Percentiles rank a stretch among this genome's conserved stretches.
These are phyloP conservation scores for Debaryomyces subglobosus DNA, from an alignment of 1,139 yeast genomes.

Conservation along the genomic window DNA sequence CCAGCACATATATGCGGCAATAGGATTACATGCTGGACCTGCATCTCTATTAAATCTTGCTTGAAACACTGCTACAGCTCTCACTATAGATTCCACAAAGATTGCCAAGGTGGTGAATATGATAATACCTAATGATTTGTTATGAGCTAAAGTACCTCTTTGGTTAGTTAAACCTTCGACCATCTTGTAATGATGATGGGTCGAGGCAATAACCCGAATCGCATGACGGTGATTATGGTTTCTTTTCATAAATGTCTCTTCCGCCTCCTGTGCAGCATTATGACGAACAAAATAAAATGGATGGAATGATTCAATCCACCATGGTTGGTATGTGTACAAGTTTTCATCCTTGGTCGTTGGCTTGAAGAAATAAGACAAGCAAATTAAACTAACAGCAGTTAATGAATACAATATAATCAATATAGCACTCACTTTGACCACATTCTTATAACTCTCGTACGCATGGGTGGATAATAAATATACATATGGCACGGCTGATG, in stretches of 20 bases:
- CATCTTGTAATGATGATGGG: slow-evolving; percentile 44
- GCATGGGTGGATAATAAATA: slow-evolving; percentile 28
- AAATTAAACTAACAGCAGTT: slow-evolving; percentile 39
- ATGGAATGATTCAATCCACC: slow-evolving; percentile 50
- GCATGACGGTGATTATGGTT: slow-evolving; percentile 49
- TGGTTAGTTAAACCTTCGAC: slow-evolving; percentile 46
- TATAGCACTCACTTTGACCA: slow-evolving; percentile 35
- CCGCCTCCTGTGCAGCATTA: slow-evolving; percentile 44
- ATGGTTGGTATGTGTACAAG: slow-evolving; percentile 48
- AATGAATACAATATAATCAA: slow-evolving; percentile 38
- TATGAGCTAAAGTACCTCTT: slow-evolving; percentile 44
- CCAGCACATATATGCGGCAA: slow-evolving; percentile 43
- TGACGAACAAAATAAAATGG: slow-evolving; percentile 46
- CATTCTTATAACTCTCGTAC: slow-evolving; percentile 28
- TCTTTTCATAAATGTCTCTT: slow-evolving; percentile 46
- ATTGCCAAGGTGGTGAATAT: slow-evolving; percentile 37
- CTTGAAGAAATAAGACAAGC: slow-evolving; percentile 43
- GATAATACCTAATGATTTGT: slow-evolving; percentile 36
- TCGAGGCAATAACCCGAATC: slow-evolving; percentile 47
- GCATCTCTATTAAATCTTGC: slow-evolving; percentile 22
- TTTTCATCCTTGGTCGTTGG: slow-evolving; percentile 47
- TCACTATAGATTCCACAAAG: slow-evolving; percentile 33
- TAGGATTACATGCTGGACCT: slow-evolving; percentile 27
- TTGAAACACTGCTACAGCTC: slow-evolving; percentile 39
- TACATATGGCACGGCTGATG: slow-evolving; percentile 40